These are phyloP conservation scores for Phaeosphaeria sp. DNA, from an alignment of 2,329 filamentous ascomycete species.

Conservation along the genomic window DNA sequence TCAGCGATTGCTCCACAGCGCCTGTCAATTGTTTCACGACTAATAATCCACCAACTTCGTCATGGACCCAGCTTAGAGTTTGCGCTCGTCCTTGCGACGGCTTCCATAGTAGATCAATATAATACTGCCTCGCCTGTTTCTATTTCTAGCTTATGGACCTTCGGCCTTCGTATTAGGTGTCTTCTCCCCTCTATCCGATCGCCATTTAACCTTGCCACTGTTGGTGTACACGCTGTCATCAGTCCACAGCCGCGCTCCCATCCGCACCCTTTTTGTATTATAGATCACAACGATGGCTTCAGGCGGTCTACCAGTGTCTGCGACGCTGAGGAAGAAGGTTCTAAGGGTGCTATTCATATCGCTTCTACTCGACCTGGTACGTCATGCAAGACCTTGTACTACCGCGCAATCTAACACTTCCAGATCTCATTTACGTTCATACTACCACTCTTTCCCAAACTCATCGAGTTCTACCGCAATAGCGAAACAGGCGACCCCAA, in stretches of 20 bases:
- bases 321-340: constrained; percentile 74
- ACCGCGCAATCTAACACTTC: constrained; percentile 14
- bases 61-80: constrained; percentile 19
- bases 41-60: constrained; percentile 16
- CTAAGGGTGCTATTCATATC: constrained; percentile 88
- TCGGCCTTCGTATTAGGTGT: constrained; percentile 10
- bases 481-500: constrained; percentile 67
- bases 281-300: constrained; percentile 22
- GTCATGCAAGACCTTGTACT: constrained; percentile 38
- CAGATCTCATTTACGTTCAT: constrained; percentile 99
- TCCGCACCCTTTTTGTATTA: not conserved
- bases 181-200: constrained; percentile 20
- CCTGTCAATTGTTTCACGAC: constrained; percentile 20
- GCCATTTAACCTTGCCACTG: constrained; percentile 23
- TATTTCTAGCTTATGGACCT: constrained; percentile 25
- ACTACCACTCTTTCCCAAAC: constrained; percentile 91
- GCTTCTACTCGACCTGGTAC: constrained; percentile 85
- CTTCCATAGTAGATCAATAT: constrained; percentile 1
- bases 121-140: constrained; percentile 12
- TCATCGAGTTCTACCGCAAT: constrained; percentile 94
- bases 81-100: constrained; percentile 12
- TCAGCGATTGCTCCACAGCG: constrained; percentile 16
- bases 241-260: constrained; percentile 1
- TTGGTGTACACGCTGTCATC: constrained; percentile 19
- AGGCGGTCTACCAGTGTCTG: constrained; percentile 46